Evolutionary conservation across 345 rosid species (phyloP), one percentile per base, ranked within the genome.

Genomic region (Pistacia atlantica): DNA sequence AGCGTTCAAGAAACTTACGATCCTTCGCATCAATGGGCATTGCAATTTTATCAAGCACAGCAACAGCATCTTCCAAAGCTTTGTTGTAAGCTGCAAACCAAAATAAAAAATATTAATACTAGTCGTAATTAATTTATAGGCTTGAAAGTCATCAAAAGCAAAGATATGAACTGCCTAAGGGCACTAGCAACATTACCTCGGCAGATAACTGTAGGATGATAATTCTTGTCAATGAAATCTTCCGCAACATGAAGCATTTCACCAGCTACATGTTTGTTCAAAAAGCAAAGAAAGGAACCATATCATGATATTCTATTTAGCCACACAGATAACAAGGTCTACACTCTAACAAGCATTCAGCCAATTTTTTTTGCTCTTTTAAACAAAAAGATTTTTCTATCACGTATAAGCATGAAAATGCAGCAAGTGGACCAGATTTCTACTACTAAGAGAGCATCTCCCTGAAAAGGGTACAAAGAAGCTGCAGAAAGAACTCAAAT

Each of bases 211-310:
- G 98, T 92, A 16, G 99, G 99, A 86, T 93, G 99, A 76, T 92
- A 93, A 78, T 81, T 89, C 83, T 95, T 95, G 73, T 92, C 90
- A 74, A 95, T 83, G 79, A 93, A 96, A 18, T 98, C 92, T 83
- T 96, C 97, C 0, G 97, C 99, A 77, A 96, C 99, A 80, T 96
- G 99, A 48, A 96, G 97, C 98, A 96, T 89, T 84, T 96, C 99
- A 78, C 98, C 99, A 83, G 98, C 99, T 96, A 79, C 79, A 79
- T 79, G 11, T 33, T 69, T 48, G 35, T 65, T 42, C 58, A 63
- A 25, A 45, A 65, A 48, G 67, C 10, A 31, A 73, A 45, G 7
- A 14, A 14, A 28, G 1, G 12, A 54, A 31, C 25, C 20, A 70
- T 57, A 31, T 73, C 4, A 49, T 17, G 1, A 18, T 49, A 9